Conservation (phyloP, 805 yeast species). For the Pichia exigua region DNA sequence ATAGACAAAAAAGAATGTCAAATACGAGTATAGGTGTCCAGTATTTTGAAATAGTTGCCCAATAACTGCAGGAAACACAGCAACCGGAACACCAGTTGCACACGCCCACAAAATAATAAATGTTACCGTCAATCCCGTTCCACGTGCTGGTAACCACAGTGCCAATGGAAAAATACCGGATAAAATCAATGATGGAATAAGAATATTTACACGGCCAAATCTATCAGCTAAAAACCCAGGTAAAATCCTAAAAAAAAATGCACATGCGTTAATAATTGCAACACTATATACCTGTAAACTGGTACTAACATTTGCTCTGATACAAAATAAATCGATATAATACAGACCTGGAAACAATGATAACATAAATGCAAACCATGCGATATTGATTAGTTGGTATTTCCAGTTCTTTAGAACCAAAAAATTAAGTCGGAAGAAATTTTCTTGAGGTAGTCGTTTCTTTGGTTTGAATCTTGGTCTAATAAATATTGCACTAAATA, state of each 20-base stretch:
- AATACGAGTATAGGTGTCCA: conserved; percentile 24
- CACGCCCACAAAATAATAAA: conserved; percentile 30
- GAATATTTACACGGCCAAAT: conserved; percentile 34
- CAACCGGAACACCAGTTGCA: conserved; percentile 29
- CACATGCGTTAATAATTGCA: conserved; percentile 34
- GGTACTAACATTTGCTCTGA: conserved; percentile 44
- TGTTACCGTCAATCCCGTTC: conserved; percentile 30
- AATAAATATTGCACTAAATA: conserved; percentile 16
- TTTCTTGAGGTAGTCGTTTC: conserved; percentile 29
- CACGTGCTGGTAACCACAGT: conserved; percentile 44
- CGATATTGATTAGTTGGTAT: conserved; percentile 31
- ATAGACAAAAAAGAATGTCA: conserved; percentile 24
- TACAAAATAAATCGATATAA: conserved; percentile 46
- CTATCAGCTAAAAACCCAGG: conserved; percentile 43
- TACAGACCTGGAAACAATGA: conserved; percentile 42
- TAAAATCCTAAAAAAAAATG: conserved; percentile 41
- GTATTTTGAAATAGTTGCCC: conserved; percentile 29
- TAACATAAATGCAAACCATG: conserved; percentile 29
- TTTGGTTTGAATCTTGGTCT: conserved; percentile 27
- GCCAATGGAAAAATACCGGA: conserved; percentile 33
- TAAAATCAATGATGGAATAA: conserved; percentile 27
- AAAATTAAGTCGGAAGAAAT: conserved; percentile 28
- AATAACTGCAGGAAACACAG: conserved; percentile 28
- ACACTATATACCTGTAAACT: conserved; percentile 42
- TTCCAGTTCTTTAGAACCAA: conserved; percentile 32